Evolutionary conservation across 2,329 filamentous ascomycete species (phyloP).

Genomic region (Dendrostoma leiphaemia): DNA sequence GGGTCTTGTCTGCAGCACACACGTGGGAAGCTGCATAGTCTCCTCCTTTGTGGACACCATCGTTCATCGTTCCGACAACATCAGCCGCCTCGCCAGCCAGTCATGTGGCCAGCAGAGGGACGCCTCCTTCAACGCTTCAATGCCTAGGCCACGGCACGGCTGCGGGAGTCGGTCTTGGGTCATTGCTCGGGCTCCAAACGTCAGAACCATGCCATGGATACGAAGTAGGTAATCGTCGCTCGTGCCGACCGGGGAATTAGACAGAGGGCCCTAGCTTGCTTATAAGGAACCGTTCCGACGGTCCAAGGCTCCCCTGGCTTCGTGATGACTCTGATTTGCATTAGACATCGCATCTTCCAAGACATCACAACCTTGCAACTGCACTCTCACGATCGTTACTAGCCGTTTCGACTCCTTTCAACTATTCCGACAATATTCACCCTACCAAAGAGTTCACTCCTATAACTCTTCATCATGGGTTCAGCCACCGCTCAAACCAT

Average conservation of each 20-base stretch:
- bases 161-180: constrained; percentile 4
- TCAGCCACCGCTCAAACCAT: not conserved
- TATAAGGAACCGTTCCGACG: not conserved
- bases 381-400: no score
- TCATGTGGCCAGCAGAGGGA: not conserved
- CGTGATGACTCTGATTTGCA: not conserved
- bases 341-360: not conserved
- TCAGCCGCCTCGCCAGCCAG: not conserved
- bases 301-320: not conserved
- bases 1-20: constrained; percentile 3
- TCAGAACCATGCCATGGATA: not conserved
- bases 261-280: not conserved
- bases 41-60: no score
- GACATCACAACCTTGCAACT: not conserved
- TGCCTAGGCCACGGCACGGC: not conserved
- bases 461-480: not conserved
- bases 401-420: not conserved
- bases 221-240: not conserved
- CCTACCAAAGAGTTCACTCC: not conserved
- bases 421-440: not conserved
- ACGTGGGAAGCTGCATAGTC: constrained; percentile 5
- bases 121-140: not conserved
- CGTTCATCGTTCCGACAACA: not conserved
- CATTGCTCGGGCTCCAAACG: not conserved
- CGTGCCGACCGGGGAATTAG: not conserved